Conservation (phyloP, 768 basidiomycete genomes). For the Artomyces pyxidatus region DNA sequence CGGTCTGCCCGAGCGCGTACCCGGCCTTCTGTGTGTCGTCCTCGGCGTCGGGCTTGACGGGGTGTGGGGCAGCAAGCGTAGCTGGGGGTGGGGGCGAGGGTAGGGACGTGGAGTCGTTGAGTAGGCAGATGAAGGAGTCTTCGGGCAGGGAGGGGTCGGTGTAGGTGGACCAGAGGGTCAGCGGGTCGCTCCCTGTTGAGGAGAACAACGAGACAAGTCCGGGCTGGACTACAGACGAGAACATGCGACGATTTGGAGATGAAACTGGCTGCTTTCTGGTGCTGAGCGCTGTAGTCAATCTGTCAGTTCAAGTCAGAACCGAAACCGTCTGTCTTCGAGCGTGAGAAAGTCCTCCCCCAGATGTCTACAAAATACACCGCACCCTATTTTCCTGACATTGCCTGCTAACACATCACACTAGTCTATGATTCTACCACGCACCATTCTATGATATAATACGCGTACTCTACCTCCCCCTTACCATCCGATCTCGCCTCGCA, state of each 20-base stretch:
- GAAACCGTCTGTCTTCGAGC: too few relatives aligned
- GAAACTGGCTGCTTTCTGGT: too few relatives aligned
- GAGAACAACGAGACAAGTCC: slow-evolving; percentile 66
- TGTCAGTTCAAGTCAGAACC: too few relatives aligned
- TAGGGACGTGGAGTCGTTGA: slow-evolving; percentile 48
- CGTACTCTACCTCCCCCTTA: slow-evolving; percentile 55
- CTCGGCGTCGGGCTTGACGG: slow-evolving; percentile 17
- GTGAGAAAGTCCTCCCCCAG: too few relatives aligned
- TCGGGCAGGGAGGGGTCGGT: slow-evolving; percentile 42
- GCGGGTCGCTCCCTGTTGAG: slow-evolving; percentile 56
- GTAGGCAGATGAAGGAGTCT: slow-evolving; percentile 58
- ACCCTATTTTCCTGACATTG: too few relatives aligned
- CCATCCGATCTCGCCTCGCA: slow-evolving; percentile 38
- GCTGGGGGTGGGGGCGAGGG: slow-evolving; percentile 41
- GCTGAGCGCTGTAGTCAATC: too few relatives aligned
- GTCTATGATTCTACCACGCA: too few relatives aligned
- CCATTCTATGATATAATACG: slow-evolving; percentile 72
- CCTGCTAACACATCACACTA: too few relatives aligned
- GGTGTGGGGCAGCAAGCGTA: slow-evolving; percentile 35
- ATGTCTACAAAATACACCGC: too few relatives aligned
- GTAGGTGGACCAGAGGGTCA: slow-evolving; percentile 43
- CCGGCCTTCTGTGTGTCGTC: slow-evolving; percentile 19
- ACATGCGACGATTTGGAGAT: too few relatives aligned
- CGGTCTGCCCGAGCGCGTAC: slow-evolving; percentile 48
- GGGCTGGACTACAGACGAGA: slow-evolving; percentile 51